A percentile compares a stretch with the other conserved stretches of the same genome.
Conservation (phyloP, 2,329 filamentous ascomycete genomes). For the Talaromyces sp. region DNA sequence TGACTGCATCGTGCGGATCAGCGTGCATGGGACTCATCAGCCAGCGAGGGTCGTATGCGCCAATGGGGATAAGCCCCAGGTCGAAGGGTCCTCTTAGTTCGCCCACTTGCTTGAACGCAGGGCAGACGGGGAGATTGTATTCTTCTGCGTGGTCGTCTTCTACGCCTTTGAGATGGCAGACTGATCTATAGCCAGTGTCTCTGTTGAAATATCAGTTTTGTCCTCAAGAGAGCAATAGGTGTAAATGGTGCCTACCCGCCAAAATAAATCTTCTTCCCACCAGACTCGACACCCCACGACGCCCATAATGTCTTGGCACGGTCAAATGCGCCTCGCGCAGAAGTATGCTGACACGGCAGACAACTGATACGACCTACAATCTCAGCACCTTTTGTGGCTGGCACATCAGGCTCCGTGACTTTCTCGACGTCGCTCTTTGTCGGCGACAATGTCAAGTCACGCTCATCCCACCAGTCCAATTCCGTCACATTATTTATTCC, state of each 20-base stretch:
- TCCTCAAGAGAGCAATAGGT: slow-evolving; percentile 6
- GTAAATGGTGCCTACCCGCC: slow-evolving; percentile 50
- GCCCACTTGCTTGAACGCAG: slow-evolving; percentile 83
- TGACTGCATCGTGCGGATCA: slow-evolving; percentile 80
- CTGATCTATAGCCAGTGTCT: slow-evolving; percentile 84
- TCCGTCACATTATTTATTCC: slow-evolving; percentile 78
- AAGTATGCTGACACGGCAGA: slow-evolving; percentile 80
- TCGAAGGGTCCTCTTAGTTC: slow-evolving; percentile 79
- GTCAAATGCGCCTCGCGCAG: slow-evolving; percentile 66
- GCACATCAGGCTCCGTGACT: slow-evolving; percentile 13
- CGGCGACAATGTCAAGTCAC: slow-evolving; percentile 63
- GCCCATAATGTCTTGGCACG: slow-evolving; percentile 77
- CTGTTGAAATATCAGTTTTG: slow-evolving; percentile 42
- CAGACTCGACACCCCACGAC: slow-evolving; percentile 75
- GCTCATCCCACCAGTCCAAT: slow-evolving; percentile 91
- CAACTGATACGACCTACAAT: slow-evolving; percentile 73
- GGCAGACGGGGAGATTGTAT: slow-evolving; percentile 68
- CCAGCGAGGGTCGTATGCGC: slow-evolving; percentile 66
- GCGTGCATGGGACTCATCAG: slow-evolving; percentile 81
- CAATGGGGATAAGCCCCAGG: slow-evolving; percentile 87
- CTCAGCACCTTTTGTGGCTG: slow-evolving; percentile 28
- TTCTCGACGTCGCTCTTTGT: slow-evolving; percentile 26
- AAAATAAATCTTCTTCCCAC: slow-evolving; percentile 78
- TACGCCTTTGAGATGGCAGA: slow-evolving; percentile 60
- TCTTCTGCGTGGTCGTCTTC: slow-evolving; percentile 70